Percentiles rank a stretch among this genome's conserved stretches.
Evolutionary conservation across 257 asterid genomes (phyloP).

Genomic region (Thymus mandschuricus): DNA sequence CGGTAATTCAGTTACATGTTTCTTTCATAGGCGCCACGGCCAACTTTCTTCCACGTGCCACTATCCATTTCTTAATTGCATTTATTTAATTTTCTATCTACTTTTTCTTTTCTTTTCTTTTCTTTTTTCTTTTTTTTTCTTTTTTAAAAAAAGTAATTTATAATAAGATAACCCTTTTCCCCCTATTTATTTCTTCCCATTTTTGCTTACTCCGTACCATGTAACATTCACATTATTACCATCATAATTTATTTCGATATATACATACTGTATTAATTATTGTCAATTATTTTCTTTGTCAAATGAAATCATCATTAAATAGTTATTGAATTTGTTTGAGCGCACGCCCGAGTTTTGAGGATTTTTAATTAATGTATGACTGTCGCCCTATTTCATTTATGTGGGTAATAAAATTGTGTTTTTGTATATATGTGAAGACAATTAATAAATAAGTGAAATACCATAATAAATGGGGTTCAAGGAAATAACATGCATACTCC

Average conservation of each 20-base stretch:
- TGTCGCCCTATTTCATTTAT: conserved; percentile 8
- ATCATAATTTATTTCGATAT: conserved; percentile 2
- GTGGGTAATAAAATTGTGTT: conserved; percentile 8
- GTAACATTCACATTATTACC: conserved; percentile 17
- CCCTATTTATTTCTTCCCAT: not conserved
- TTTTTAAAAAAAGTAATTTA: too few species aligned
- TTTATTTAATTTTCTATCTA: conserved; percentile 30
- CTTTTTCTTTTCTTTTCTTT: not conserved
- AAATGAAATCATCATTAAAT: conserved; percentile 18
- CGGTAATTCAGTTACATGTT: conserved; percentile 61
- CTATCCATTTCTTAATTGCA: conserved; percentile 21
- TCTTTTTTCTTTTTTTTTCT: too few species aligned
- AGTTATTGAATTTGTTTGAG: not conserved
- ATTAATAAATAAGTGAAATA: conserved; percentile 9
- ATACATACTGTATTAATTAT: not conserved
- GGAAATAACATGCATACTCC: not conserved
- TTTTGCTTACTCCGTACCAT: not conserved
- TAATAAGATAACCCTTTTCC: not conserved
- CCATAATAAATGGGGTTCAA: conserved; percentile 17
- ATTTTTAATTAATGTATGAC: conserved; percentile 9
- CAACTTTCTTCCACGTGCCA: conserved; percentile 49
- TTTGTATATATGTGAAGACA: conserved; percentile 16
- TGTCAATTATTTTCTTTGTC: conserved; percentile 7
- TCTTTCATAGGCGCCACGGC: conserved; percentile 46
- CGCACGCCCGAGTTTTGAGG: not conserved